Conservation (phyloP, 2,329 filamentous ascomycete genomes). For the Penicillium sp. region DNA sequence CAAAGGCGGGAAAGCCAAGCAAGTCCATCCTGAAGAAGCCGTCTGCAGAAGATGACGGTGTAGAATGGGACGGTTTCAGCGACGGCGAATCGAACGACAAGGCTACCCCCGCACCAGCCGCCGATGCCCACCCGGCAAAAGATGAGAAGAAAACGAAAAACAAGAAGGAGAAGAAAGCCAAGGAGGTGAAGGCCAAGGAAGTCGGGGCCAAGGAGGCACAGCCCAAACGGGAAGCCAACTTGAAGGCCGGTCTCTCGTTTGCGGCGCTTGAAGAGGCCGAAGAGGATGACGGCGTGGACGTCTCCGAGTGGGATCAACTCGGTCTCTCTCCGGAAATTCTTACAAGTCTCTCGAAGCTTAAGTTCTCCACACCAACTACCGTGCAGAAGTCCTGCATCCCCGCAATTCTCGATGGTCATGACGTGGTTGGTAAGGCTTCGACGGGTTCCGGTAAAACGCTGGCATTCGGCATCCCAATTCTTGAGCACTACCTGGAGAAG, state of each 20-base stretch:
- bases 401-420: slow-evolving; percentile 76
- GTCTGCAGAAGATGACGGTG: slow-evolving; percentile 43
- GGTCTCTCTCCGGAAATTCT: slow-evolving; percentile 72
- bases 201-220: slow-evolving; percentile 29
- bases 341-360: slow-evolving; percentile 73
- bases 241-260: slow-evolving; percentile 41
- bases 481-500: slow-evolving; percentile 74
- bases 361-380: slow-evolving; percentile 76
- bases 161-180: slow-evolving; percentile 19
- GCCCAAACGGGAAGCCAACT: slow-evolving; percentile 36
- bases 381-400: slow-evolving; percentile 84
- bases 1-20: slow-evolving; percentile 35
- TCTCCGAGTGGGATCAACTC: slow-evolving; percentile 77
- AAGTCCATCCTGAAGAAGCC: slow-evolving; percentile 35
- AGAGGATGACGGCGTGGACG: slow-evolving; percentile 64
- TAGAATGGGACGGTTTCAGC: slow-evolving; percentile 68
- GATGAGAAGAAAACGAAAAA: slow-evolving; percentile 26
- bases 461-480: slow-evolving; percentile 89
- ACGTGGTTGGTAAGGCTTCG: slow-evolving; percentile 93
- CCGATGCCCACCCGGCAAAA: slow-evolving; percentile 19
- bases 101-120: slow-evolving; percentile 9
- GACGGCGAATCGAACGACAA: slow-evolving; percentile 48
- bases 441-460: slow-evolving; percentile 97
- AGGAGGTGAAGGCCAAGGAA: slow-evolving; percentile 28
- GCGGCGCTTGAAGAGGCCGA: slow-evolving; percentile 41